Conservation (phyloP, 129 eudicot species). For the Artemisia tridentata region DNA sequence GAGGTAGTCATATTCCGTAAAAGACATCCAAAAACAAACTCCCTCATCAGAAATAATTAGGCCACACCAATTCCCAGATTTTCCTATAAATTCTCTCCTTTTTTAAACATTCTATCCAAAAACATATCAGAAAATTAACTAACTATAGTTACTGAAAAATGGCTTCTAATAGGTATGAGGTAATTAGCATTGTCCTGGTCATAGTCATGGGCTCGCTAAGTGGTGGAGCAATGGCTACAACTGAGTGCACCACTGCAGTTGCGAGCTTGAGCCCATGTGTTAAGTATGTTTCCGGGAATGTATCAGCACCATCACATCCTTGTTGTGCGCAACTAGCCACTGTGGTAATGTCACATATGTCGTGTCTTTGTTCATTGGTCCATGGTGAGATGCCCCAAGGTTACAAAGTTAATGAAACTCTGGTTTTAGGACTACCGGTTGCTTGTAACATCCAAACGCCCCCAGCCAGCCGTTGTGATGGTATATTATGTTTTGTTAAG, state of each 20-base stretch:
- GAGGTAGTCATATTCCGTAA: slow-evolving; percentile 28
- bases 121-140: neutral
- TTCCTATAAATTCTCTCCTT: slow-evolving; percentile 14
- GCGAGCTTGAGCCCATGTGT: slow-evolving; percentile 67
- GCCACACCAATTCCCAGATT: slow-evolving; percentile 26
- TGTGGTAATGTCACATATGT: slow-evolving; percentile 58
- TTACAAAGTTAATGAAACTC: slow-evolving; percentile 50
- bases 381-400: slow-evolving; percentile 41
- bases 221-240: slow-evolving; percentile 44
- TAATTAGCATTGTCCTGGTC: slow-evolving; percentile 17
- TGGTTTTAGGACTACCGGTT: slow-evolving; percentile 50
- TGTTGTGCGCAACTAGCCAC: slow-evolving; percentile 66
- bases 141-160: slow-evolving; percentile 21
- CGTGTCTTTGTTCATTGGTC: slow-evolving; percentile 55
- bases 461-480: slow-evolving; percentile 51
- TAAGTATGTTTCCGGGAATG: slow-evolving; percentile 54
- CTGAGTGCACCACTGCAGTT: slow-evolving; percentile 53
- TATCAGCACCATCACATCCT: slow-evolving; percentile 60
- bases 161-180: slow-evolving; percentile 30
- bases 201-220: slow-evolving; percentile 25
- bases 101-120: neutral
- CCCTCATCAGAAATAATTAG: slow-evolving; percentile 33
- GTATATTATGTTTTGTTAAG: slow-evolving; percentile 27
- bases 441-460: slow-evolving; percentile 64
- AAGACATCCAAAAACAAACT: slow-evolving; percentile 30